Evolutionary conservation across 768 basidiomycete species (phyloP).

Genomic region (Phlebiopsis flavidoalba): DNA sequence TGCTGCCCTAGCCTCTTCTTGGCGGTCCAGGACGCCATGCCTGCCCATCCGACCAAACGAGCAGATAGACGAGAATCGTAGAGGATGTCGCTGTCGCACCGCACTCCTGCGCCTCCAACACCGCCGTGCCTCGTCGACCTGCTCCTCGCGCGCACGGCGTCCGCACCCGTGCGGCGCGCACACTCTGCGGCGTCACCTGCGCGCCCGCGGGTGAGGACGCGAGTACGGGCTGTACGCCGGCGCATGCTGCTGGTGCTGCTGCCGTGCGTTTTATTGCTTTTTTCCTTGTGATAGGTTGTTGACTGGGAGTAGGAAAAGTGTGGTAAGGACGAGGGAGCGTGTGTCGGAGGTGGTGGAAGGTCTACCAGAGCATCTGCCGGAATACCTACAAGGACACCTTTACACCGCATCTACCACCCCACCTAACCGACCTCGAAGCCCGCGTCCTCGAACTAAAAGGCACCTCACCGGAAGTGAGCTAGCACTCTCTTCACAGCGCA

Average conservation of each 20-base stretch:
- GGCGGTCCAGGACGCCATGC: no score
- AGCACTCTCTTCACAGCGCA: not conserved
- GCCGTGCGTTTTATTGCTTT: not conserved
- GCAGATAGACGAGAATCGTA: no score
- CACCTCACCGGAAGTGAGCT: conserved; percentile 4
- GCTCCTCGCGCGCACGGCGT: conserved; percentile 2
- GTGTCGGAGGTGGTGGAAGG: not conserved
- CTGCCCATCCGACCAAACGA: no score
- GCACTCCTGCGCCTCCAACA: not conserved
- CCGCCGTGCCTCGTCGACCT: conserved; percentile 10
- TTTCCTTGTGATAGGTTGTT: no score
- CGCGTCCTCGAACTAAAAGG: conserved; percentile 16
- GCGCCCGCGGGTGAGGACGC: not conserved
- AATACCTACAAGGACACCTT: not conserved
- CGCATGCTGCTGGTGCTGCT: no score
- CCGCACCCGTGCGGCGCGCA: not conserved
- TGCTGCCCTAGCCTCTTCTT: no score
- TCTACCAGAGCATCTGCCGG: not conserved
- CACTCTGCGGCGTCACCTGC: not conserved
- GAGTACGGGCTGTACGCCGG: not conserved
- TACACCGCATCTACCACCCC: not conserved
- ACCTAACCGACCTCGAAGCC: conserved; percentile 15
- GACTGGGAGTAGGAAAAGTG: not conserved
- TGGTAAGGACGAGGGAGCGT: not conserved
- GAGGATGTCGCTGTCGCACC: no score